Evolutionary conservation across 495 filamentous ascomycete species (phyloP).

Genomic region (Penicillium robsamsonii): DNA sequence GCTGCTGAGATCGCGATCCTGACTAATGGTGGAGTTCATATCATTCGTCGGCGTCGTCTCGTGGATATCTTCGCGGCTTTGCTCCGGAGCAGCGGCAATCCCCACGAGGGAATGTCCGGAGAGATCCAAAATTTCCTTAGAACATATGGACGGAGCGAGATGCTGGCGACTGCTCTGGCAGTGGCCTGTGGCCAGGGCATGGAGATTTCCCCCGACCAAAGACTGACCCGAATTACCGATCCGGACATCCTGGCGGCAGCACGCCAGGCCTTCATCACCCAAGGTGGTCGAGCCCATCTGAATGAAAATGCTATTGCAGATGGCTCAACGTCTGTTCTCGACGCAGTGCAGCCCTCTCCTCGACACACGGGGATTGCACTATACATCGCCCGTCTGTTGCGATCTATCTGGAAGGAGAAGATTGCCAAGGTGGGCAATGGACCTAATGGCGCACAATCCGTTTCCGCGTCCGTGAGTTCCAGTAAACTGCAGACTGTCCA

Average conservation of each 20-base stretch:
- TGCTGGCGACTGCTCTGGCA: conserved; percentile 83
- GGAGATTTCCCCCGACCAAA: conserved; percentile 68
- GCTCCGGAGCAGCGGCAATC: conserved; percentile 65
- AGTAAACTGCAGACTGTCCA: conserved; percentile 73
- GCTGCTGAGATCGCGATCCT: conserved; percentile 83
- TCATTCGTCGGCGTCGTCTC: conserved; percentile 76
- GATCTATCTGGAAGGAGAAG: conserved; percentile 77
- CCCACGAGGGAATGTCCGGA: conserved; percentile 74
- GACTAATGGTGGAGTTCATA: conserved; percentile 83
- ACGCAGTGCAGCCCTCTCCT: conserved; percentile 81
- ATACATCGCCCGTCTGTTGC: conserved; percentile 80
- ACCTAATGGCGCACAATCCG: conserved; percentile 53
- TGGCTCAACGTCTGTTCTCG: conserved; percentile 57
- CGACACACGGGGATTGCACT: conserved; percentile 83
- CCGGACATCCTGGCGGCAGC: conserved; percentile 78
- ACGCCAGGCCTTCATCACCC: conserved; percentile 82
- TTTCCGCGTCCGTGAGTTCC: conserved; percentile 52
- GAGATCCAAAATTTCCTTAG: conserved; percentile 79
- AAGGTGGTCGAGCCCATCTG: conserved; percentile 76
- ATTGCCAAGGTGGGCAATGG: conserved; percentile 55
- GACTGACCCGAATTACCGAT: conserved; percentile 70
- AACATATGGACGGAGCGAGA: conserved; percentile 81
- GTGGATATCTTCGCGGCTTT: conserved; percentile 90
- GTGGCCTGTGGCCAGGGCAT: conserved; percentile 93
- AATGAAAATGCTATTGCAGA: conserved; percentile 71